Conservation (phyloP, 805 yeast genomes). For the Candida tibetensis region DNA sequence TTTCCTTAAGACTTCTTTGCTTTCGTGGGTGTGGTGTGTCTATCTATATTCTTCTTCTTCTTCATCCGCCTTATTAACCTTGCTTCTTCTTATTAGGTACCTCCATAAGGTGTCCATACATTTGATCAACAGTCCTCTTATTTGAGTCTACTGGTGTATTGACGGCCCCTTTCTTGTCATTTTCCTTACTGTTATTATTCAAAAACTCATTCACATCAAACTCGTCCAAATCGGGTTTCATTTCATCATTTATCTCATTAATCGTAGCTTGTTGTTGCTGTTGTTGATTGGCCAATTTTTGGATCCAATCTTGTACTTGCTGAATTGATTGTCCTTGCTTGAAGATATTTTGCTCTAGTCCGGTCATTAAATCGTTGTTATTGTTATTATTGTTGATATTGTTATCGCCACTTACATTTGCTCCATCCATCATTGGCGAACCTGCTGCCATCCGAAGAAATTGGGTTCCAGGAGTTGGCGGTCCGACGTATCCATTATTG, state of each 20-base stretch:
- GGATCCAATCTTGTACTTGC: constrained; percentile 58
- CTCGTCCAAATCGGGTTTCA: constrained; percentile 12
- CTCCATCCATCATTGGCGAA: constrained; percentile 5
- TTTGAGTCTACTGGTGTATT: constrained; percentile 1
- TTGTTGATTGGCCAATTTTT: constrained; percentile 24
- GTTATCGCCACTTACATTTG: too few species aligned
- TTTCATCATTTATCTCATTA: constrained; percentile 10
- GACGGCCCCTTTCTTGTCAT: background rate
- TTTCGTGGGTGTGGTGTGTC: too few species aligned
- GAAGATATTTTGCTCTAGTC: constrained; percentile 45
- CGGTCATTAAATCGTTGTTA: constrained; percentile 24
- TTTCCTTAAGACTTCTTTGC: too few species aligned
- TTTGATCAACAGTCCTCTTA: constrained; percentile 1
- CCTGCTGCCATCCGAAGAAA: constrained; percentile 8
- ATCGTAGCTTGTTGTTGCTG: constrained; percentile 13
- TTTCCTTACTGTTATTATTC: constrained; percentile 28
- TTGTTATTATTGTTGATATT: constrained; percentile 6
- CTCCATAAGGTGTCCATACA: constrained; percentile 2
- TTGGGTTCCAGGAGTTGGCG: constrained; percentile 9
- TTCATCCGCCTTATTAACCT: too few species aligned
- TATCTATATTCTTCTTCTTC: too few species aligned
- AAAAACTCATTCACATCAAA: constrained; percentile 54
- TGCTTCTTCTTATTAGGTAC: constrained; percentile 11
- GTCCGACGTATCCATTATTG: constrained; percentile 4
- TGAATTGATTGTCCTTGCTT: constrained; percentile 52